phyloP scores from a whole-genome alignment of 2,329 filamentous ascomycete genomes.

The Sporothrix humicola region DNA sequence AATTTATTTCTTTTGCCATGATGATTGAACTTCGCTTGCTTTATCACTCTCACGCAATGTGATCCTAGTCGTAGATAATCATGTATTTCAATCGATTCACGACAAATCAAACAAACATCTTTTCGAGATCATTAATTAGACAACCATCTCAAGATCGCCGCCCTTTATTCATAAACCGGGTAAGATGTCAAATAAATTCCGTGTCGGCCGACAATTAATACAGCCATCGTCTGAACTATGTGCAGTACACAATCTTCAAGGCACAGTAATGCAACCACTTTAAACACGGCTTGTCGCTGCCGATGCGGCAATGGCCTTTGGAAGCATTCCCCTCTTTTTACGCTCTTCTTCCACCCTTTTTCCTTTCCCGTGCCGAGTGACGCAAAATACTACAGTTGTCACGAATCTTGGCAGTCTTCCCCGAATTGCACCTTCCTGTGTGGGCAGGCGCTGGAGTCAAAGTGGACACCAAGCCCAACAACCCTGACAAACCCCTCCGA shows the following conservation, averaged over 20 bases:
- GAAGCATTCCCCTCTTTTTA: not conserved
- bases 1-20: too few relatives aligned
- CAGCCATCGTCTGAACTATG: not conserved
- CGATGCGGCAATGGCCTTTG: not conserved
- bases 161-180: not conserved
- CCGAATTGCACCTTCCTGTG: conserved; percentile 2
- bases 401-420: conserved; percentile 5
- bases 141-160: not conserved
- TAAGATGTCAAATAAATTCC: not conserved
- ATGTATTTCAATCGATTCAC: too few relatives aligned
- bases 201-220: not conserved
- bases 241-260: not conserved
- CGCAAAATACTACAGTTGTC: conserved; percentile 6
- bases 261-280: not conserved
- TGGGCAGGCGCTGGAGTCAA: not conserved
- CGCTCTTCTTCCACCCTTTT: not conserved
- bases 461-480: not conserved
- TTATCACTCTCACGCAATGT: too few relatives aligned
- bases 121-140: too few relatives aligned
- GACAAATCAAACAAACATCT: too few relatives aligned
- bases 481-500: not conserved
- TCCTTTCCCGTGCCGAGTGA: conserved; percentile 2
- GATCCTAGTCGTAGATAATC: too few relatives aligned
- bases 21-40: too few relatives aligned
- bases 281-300: conserved; percentile 2